Percentiles rank a stretch among this genome's conserved stretches.
These are phyloP conservation scores for Candolleomyces efflorescens DNA, from an alignment of 768 basidiomycete genomes.

Conservation along the genomic window DNA sequence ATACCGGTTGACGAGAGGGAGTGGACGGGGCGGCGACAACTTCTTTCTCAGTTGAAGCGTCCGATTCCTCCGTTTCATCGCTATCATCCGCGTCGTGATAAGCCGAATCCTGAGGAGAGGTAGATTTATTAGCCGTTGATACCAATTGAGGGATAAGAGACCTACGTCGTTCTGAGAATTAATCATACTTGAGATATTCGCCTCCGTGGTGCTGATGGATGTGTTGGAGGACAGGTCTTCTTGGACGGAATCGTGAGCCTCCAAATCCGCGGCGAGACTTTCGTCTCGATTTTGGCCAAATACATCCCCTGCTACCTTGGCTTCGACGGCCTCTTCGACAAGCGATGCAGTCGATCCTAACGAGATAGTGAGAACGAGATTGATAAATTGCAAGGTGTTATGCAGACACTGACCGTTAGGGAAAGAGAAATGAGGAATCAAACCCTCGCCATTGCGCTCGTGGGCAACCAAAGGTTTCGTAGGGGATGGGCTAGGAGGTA, in stretches of 20 bases:
- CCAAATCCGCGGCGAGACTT: slow-evolving; percentile 15
- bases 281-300: slow-evolving; percentile 22
- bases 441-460: slow-evolving; percentile 17
- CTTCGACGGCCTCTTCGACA: not conserved
- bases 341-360: not conserved
- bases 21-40: not conserved
- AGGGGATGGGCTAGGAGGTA: slow-evolving; percentile 36
- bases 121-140: not conserved
- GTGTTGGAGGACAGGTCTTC: slow-evolving; percentile 23
- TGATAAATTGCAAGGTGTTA: slow-evolving; percentile 6
- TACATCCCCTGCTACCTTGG: slow-evolving; percentile 19
- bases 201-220: slow-evolving; percentile 26
- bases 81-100: not conserved
- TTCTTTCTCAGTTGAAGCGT: not conserved
- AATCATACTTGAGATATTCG: slow-evolving; percentile 17
- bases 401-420: slow-evolving; percentile 17
- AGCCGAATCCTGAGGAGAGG: not conserved
- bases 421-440: slow-evolving; percentile 30
- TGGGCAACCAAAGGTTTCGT: slow-evolving; percentile 21
- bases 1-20: not conserved
- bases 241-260: slow-evolving; percentile 16
- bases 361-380: not conserved
- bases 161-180: slow-evolving; percentile 14
- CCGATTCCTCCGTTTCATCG: not conserved
- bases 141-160: not conserved